Conservation (phyloP, 2,329 filamentous ascomycete genomes). For the Neofusicoccum parvum region DNA sequence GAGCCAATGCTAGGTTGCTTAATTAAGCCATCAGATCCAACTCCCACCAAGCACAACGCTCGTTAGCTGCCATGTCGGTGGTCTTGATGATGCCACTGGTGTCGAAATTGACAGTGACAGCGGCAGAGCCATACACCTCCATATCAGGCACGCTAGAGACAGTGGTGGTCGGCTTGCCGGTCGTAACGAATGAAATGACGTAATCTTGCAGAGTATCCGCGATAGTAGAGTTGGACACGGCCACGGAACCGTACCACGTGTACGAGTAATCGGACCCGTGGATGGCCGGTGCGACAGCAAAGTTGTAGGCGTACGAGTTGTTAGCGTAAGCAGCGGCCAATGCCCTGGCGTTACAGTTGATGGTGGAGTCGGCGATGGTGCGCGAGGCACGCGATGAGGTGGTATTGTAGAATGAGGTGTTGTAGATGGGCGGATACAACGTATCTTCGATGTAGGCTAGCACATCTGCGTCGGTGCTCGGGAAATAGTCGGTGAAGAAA, state of each 20-base stretch:
- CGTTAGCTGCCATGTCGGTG: constrained; percentile 50
- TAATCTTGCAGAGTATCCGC: constrained; percentile 50
- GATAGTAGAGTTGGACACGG: constrained; percentile 35
- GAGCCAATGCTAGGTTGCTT: too few relatives aligned
- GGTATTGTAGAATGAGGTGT: constrained; percentile 47
- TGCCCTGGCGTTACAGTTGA: constrained; percentile 57
- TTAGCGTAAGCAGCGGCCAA: constrained; percentile 50
- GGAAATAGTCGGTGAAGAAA: constrained; percentile 32
- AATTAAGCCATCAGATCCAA: neutral
- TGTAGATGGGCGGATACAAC: constrained; percentile 51
- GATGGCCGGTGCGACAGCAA: constrained; percentile 54
- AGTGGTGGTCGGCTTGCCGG: constrained; percentile 39
- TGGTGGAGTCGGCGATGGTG: constrained; percentile 48
- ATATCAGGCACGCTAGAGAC: constrained; percentile 45
- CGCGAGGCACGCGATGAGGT: constrained; percentile 47
- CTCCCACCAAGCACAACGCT: constrained; percentile 55
- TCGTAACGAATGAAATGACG: constrained; percentile 46
- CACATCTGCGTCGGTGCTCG: constrained; percentile 32
- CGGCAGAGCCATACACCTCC: constrained; percentile 48
- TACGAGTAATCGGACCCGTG: constrained; percentile 57
- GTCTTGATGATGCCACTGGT: constrained; percentile 44
- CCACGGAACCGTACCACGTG: constrained; percentile 52
- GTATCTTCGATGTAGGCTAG: constrained; percentile 46
- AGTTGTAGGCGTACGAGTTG: constrained; percentile 55
- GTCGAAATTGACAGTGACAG: constrained; percentile 48